These are phyloP conservation scores for Vigna trinervia DNA, from an alignment of 306 rosid genomes.

Conservation along the genomic window DNA sequence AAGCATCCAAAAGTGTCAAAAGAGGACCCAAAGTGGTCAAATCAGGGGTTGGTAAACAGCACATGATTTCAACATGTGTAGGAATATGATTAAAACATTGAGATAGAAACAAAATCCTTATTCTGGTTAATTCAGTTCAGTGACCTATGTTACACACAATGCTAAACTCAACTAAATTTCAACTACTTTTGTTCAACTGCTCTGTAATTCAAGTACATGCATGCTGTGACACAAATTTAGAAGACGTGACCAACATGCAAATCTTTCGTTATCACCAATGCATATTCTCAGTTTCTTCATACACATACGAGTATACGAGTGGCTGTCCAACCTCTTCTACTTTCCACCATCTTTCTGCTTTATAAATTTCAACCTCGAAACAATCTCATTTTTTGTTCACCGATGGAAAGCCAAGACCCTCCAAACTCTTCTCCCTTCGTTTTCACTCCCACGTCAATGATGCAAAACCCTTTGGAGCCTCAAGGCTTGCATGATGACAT, in stretches of 20 bases:
- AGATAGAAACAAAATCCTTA: neutral
- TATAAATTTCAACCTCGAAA: slow-evolving; percentile 40
- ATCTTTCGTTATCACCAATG: slow-evolving; percentile 47
- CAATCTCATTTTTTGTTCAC: slow-evolving; percentile 46
- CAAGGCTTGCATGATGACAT: slow-evolving; percentile 48
- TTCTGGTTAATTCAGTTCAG: neutral
- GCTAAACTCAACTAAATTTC: slow-evolving; percentile 45
- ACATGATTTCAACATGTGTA: neutral
- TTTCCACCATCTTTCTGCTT: slow-evolving; percentile 55
- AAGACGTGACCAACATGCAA: slow-evolving; percentile 27
- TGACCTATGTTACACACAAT: neutral
- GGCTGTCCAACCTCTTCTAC: slow-evolving; percentile 68
- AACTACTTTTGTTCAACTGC: slow-evolving; percentile 55
- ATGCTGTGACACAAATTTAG: slow-evolving; percentile 10
- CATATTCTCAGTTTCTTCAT: slow-evolving; percentile 34
- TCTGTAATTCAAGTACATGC: neutral
- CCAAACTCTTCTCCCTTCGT: slow-evolving; percentile 43
- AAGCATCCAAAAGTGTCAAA: neutral
- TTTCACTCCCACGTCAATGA: slow-evolving; percentile 39
- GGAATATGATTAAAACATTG: slow-evolving; percentile 7
- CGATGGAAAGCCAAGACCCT: slow-evolving; percentile 55
- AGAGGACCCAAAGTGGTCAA: slow-evolving; percentile 4
- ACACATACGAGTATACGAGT: neutral
- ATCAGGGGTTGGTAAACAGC: slow-evolving; percentile 32
- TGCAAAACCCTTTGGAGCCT: slow-evolving; percentile 43